Base-by-base conservation (phyloP, 2,329 filamentous ascomycete genomes). In the Gremmenia infestans region DNA sequence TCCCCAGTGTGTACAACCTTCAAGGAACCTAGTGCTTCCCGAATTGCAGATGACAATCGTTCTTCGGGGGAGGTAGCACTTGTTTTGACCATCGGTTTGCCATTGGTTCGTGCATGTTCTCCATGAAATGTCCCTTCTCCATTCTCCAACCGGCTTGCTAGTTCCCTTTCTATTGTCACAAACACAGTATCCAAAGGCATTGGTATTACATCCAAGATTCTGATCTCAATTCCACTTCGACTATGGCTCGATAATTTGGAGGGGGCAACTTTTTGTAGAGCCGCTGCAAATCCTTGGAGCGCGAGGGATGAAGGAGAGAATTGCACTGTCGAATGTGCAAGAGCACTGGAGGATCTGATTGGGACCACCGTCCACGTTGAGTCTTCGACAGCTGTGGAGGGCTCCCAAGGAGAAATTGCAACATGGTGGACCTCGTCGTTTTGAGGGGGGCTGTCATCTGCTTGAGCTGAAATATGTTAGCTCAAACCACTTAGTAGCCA, bases 281-380 rank as follows among this genome's bases (percentile, higher is more conserved):
- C 78, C 53, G 87, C 81, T 40, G 90, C 85, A 66, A 97, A 95
- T 61, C 83, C 85, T 72, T 96, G 91, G 1, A 96, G 81, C 50
- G 82, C 87, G 56, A 81, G 79, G 52, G 83, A 95, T 48, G 80
- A 80, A 0, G 88, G 82, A 12, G 89, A 88, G 65, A 93, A 88
- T 59, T 92, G 86, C 40, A 97, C 80, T 1, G 89, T 95, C 5
- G 88, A 90, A 61, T 87, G 82, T 17, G 89, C 81, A 45, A 91
- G 78, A 9, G 81, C 79, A 45, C 82, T 78, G 43, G 85, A 85
- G 61, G 72, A 75, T 53, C 78, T 76, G 57, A 96, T 82, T 1
- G 93, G 89, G 36, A 97, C 81, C 50, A 97, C 82, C 7, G 91
- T 91, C 94, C 94, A 99, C 48, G 81, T 79, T 17, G 84, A 81